A percentile compares a stretch with the other conserved stretches of the same genome.
phyloP scores from a whole-genome alignment of 140 eudicot genomes.

The Senecio squalidus region DNA sequence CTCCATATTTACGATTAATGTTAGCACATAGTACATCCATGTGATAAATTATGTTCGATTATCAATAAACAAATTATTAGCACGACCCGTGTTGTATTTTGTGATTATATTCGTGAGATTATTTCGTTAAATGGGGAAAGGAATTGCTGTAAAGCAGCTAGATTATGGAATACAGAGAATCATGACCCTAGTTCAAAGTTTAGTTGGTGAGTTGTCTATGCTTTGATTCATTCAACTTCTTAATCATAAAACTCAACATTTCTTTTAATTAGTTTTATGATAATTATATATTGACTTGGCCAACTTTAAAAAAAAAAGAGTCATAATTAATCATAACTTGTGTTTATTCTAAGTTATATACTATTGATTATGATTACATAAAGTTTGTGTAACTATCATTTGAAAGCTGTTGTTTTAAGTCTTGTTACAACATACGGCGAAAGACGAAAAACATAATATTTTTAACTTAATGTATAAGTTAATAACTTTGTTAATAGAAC shows the following conservation, averaged over 20 bases:
- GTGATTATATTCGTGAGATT: neutral
- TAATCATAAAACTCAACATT: slow-evolving; percentile 17
- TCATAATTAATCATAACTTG: slow-evolving; percentile 9
- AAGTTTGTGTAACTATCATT: no score
- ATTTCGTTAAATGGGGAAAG: neutral
- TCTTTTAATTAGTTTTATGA: neutral
- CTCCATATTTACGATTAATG: no score
- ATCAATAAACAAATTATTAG: no score
- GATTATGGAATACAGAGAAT: slow-evolving; percentile 20
- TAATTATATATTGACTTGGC: slow-evolving; percentile 4
- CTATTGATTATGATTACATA: no score
- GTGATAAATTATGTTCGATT: no score
- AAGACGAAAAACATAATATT: neutral
- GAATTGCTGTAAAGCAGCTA: slow-evolving; percentile 29
- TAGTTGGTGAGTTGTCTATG: slow-evolving; percentile 28
- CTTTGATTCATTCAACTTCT: slow-evolving; percentile 22
- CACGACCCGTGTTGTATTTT: no score
- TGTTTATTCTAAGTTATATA: neutral
- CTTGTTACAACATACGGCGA: neutral
- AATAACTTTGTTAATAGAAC: neutral
- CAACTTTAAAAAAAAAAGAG: neutral
- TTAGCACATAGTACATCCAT: no score
- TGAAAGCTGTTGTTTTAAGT: neutral
- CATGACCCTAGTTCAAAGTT: slow-evolving; percentile 21
- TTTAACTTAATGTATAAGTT: neutral